Evolutionary conservation across 192 early-diverging fungal species (phyloP).

Genomic region (Coemansia sp.): DNA sequence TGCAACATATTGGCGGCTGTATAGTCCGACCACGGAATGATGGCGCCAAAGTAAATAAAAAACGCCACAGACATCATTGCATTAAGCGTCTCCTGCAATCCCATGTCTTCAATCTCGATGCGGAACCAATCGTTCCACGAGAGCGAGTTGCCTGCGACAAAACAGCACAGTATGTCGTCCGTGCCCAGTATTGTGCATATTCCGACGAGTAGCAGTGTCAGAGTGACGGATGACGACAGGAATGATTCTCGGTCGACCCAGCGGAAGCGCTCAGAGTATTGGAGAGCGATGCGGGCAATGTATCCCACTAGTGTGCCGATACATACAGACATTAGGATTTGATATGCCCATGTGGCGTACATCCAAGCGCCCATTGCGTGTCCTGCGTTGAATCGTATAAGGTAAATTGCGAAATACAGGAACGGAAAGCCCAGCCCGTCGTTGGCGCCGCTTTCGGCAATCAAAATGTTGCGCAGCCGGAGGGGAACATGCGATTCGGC

Average conservation of each 20-base stretch:
- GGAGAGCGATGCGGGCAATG: slow-evolving; percentile 64
- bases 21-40: slow-evolving; percentile 73
- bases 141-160: slow-evolving; percentile 75
- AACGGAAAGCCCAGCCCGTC: slow-evolving; percentile 89
- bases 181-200: slow-evolving; percentile 70
- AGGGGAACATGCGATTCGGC: slow-evolving; percentile 85
- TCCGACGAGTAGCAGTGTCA: slow-evolving; percentile 70
- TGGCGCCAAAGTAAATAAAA: slow-evolving; percentile 85
- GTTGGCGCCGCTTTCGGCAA: slow-evolving; percentile 84
- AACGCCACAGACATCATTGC: slow-evolving; percentile 81
- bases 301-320: slow-evolving; percentile 75
- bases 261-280: slow-evolving; percentile 63
- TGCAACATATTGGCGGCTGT: slow-evolving; percentile 31
- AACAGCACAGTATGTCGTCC: slow-evolving; percentile 76
- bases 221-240: slow-evolving; percentile 74
- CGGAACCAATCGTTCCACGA: slow-evolving; percentile 94
- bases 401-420: slow-evolving; percentile 71
- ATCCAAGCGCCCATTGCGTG: slow-evolving; percentile 78
- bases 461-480: slow-evolving; percentile 69
- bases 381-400: slow-evolving; percentile 60
- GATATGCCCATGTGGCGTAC: slow-evolving; percentile 72
- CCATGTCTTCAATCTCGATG: slow-evolving; percentile 73
- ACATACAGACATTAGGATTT: slow-evolving; percentile 67
- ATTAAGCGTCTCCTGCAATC: slow-evolving; percentile 89
- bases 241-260: slow-evolving; percentile 88